These are phyloP conservation scores for Coelastrella sp. DNA, from an alignment of 139 green algal genomes.

Conservation along the genomic window DNA sequence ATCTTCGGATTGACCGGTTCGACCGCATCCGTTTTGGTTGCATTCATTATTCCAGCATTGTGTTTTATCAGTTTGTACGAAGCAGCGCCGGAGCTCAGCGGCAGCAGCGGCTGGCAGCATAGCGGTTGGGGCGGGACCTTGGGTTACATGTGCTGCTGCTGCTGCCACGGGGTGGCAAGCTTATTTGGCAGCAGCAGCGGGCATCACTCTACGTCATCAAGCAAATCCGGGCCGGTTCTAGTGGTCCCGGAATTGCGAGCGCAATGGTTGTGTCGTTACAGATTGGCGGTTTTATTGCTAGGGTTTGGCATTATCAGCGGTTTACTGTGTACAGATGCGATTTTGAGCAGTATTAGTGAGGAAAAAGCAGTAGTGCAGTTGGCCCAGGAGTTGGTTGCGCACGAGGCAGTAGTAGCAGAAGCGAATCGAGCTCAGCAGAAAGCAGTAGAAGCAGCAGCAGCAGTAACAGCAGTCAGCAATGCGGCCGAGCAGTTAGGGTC, in stretches of 20 bases:
- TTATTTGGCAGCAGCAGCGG: not conserved
- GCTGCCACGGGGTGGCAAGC: not conserved
- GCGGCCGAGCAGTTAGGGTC: constrained; percentile 40
- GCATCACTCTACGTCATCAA: not conserved
- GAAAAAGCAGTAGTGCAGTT: constrained; percentile 86
- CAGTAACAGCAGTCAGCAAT: constrained; percentile 45
- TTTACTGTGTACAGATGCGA: constrained; percentile 81
- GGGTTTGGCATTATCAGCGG: constrained; percentile 78
- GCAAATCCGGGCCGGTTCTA: not conserved
- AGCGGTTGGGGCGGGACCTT: not conserved
- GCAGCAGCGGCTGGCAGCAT: constrained; percentile 8
- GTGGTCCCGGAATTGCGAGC: constrained; percentile 35
- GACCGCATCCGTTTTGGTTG: constrained; percentile 81
- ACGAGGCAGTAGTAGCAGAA: constrained; percentile 68
- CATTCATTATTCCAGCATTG: constrained; percentile 82
- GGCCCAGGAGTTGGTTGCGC: constrained; percentile 78
- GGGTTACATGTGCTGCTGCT: not conserved
- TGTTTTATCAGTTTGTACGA: constrained; percentile 71
- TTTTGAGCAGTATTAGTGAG: constrained; percentile 74
- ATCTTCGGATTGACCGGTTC: constrained; percentile 88
- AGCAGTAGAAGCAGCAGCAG: constrained; percentile 58
- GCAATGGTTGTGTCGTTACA: constrained; percentile 46
- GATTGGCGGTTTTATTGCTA: constrained; percentile 74
- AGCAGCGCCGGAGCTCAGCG: constrained; percentile 24
- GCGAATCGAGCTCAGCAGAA: constrained; percentile 62